Conservation (phyloP, 2,329 filamentous ascomycete genomes). For the Pochonia chlamydosporia region DNA sequence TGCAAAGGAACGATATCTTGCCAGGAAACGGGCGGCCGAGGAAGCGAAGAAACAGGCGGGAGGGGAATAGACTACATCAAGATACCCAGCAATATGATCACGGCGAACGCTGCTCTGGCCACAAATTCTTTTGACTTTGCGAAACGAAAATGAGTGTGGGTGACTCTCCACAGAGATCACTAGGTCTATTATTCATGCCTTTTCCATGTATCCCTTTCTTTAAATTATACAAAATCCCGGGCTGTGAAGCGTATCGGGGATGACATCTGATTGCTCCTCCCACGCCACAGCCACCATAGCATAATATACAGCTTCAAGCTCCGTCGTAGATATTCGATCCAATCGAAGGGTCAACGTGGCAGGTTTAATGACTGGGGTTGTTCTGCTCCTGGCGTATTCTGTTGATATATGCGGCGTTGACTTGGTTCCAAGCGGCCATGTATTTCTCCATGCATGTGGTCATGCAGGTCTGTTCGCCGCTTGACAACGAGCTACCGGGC, state of each 20-base stretch:
- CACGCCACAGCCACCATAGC: background rate
- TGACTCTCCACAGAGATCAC: background rate
- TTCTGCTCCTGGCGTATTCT: conserved; percentile 54
- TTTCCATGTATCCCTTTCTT: background rate
- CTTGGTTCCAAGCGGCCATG: conserved; percentile 72
- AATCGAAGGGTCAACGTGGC: background rate
- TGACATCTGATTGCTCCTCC: background rate
- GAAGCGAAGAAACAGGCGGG: conserved; percentile 53
- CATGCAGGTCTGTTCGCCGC: conserved; percentile 64
- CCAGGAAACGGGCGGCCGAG: conserved; percentile 68
- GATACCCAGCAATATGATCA: background rate
- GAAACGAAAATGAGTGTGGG: background rate
- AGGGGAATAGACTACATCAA: conserved; percentile 15
- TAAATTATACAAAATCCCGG: background rate
- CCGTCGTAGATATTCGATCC: background rate
- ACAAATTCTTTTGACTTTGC: background rate
- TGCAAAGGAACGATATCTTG: conserved; percentile 74
- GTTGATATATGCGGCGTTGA: conserved; percentile 62
- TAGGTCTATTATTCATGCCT: background rate
- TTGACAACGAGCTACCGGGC: conserved; percentile 60
- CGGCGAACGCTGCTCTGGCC: background rate
- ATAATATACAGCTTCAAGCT: background rate
- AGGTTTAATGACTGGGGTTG: conserved; percentile 13
- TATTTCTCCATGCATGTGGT: conserved; percentile 81
- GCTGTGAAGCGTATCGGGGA: background rate